Percentiles rank a stretch among this genome's conserved stretches.
Conservation (phyloP, 2,329 filamentous ascomycete species). For the Colletotrichum coccodes region DNA sequence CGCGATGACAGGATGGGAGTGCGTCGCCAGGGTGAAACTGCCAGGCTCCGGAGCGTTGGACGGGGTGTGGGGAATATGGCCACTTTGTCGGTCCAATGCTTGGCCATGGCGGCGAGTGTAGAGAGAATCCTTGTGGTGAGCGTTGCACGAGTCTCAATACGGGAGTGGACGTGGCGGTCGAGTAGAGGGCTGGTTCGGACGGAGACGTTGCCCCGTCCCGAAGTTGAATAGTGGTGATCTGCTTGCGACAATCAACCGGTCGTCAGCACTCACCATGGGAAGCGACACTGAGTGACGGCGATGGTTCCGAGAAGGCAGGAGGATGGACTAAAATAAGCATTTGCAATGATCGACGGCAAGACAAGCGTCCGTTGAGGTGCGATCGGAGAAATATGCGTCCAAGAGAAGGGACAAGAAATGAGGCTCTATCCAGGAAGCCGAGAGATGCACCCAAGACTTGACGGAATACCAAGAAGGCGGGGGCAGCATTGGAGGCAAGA, state of each 20-base stretch:
- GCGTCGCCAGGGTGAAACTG: constrained; percentile 28
- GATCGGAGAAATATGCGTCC: constrained; percentile 12
- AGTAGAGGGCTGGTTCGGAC: constrained; percentile 16
- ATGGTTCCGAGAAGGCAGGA: neutral
- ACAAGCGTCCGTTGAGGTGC: neutral
- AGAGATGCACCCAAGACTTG: constrained; percentile 27
- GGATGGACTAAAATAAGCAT: constrained; percentile 15
- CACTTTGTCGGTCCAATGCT: constrained; percentile 21
- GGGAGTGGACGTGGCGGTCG: neutral
- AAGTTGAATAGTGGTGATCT: constrained; percentile 3
- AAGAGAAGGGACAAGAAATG: constrained; percentile 24
- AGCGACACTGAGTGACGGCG: neutral
- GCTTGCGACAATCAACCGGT: neutral
- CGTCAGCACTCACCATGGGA: neutral
- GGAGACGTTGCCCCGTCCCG: constrained; percentile 14
- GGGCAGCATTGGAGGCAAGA: neutral
- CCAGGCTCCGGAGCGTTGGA: constrained; percentile 25
- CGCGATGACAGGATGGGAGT: constrained; percentile 27
- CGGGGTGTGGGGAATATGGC: constrained; percentile 27
- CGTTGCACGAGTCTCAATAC: constrained; percentile 19
- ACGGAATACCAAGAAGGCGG: constrained; percentile 7
- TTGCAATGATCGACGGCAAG: constrained; percentile 17
- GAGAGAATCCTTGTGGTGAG: constrained; percentile 4
- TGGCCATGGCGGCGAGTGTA: constrained; percentile 8
- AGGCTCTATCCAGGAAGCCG: constrained; percentile 22